Percentiles rank a stretch among this genome's conserved stretches.
Conservation (phyloP, 1,284 basidiomycete genomes). For the Cutaneotrichosporon sp. region DNA sequence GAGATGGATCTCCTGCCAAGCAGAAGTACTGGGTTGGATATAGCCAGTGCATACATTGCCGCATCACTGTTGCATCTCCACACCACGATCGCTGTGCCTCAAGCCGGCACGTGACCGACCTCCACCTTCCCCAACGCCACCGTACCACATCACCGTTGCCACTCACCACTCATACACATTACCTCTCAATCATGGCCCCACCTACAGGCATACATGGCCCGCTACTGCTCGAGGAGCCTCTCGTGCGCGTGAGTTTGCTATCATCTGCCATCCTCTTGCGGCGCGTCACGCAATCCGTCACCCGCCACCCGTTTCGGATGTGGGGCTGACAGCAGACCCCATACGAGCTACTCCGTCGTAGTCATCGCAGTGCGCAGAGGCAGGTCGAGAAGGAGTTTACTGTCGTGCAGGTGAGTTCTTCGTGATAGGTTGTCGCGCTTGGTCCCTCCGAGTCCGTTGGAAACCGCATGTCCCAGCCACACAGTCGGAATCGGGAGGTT, state of each 20-base stretch:
- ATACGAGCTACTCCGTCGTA: constrained; percentile 51
- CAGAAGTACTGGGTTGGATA: no score
- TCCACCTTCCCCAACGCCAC: no score
- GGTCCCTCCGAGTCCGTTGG: no score
- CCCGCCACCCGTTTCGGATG: not conserved
- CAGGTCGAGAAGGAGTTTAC: constrained; percentile 54
- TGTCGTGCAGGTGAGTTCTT: constrained; percentile 17
- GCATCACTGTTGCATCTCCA: no score
- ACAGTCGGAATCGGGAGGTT: no score
- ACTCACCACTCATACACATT: not conserved
- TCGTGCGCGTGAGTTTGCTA: constrained; percentile 39
- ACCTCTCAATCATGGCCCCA: not conserved
- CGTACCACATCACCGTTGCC: no score
- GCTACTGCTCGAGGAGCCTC: constrained; percentile 46
- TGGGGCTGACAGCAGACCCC: constrained; percentile 44
- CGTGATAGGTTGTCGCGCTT: not conserved
- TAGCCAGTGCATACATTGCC: no score
- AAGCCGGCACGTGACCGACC: no score
- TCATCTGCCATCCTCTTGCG: no score
- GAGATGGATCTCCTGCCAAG: no score
- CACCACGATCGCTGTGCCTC: no score
- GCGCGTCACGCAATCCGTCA: not conserved
- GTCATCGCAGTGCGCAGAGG: constrained; percentile 51
- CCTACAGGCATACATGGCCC: constrained; percentile 28
- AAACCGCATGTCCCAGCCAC: no score